Conservation (phyloP, 352 stramenopile species). For the Globisporangium uncinulatum region DNA sequence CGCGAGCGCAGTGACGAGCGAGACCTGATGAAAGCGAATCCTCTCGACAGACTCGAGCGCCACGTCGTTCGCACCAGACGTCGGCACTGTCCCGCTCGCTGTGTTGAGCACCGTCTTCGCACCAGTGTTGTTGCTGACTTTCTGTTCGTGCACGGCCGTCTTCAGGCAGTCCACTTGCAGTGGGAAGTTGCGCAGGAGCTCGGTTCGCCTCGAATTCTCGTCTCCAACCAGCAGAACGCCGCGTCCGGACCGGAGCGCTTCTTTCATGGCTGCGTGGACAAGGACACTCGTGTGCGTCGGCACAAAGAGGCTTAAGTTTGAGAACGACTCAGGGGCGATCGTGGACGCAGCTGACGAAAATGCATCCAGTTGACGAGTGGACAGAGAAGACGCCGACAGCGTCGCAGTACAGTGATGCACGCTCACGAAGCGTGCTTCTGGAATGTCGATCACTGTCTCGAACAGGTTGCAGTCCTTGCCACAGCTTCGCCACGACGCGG, state of each 20-base stretch:
- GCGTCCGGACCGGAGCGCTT: constrained; percentile 30
- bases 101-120: background rate
- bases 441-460: constrained; percentile 32
- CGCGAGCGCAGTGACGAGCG: constrained; percentile 30
- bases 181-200: constrained; percentile 30
- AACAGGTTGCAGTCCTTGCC: constrained; percentile 27
- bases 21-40: constrained; percentile 41
- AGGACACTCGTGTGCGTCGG: constrained; percentile 36
- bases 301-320: constrained; percentile 25
- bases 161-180: constrained; percentile 15
- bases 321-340: background rate
- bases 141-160: background rate
- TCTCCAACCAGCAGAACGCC: constrained; percentile 31
- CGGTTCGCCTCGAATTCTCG: constrained; percentile 25
- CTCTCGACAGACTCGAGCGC: constrained; percentile 29
- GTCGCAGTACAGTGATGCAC: constrained; percentile 1
- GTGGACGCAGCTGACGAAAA: background rate
- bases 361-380: background rate
- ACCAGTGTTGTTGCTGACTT: background rate
- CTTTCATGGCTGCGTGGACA: constrained; percentile 30
- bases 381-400: background rate
- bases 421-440: constrained; percentile 21
- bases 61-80: constrained; percentile 5
- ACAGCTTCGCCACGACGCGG: constrained; percentile 16
- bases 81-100: background rate